Base-by-base conservation (phyloP, 306 rosid genomes). In the Gastrolobium bilobum region DNA sequence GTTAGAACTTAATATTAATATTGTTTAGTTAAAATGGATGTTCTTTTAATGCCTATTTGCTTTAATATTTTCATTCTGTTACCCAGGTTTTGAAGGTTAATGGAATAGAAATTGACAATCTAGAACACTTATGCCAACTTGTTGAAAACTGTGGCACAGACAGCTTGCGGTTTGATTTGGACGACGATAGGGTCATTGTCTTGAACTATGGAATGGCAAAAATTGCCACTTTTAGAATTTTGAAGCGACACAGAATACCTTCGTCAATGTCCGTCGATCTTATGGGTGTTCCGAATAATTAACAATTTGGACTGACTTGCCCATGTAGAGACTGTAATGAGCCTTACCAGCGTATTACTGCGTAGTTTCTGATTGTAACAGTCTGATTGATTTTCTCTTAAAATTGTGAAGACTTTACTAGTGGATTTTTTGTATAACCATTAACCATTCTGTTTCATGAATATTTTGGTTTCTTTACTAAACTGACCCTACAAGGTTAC, bases 221-320 rank as follows among this genome's bases (percentile, higher is more conserved):
- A 87, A 38, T 81, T 46, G 98, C 96, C 6, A 89, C 92, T 70
- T 85, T 90, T 5, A 85, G 81, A 73, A 90, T 94, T 79, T 83
- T 94, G 87, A 87, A 74, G 79, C 93, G 97, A 76, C 97, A 94
- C 53, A 83, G 97, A 83, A 94, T 91, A 80, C 91, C 96, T 70
- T 90, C 92, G 10, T 74, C 92, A 35, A 68, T 82, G 85, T 94
- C 98, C 11, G 43, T 44, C 33, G 98, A 94, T 90, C 94, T 90
- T 50, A 47, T 53, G 8, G 77, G 86, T 11, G 62, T 68, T 72
- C 81, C 56, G 47, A 81, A 64, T 74, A 72, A 75, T 67, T 53
- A 50, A 14, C 59, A 81, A 62, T 33, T 11, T 68, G 75, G 63
- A 66, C 62, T 20, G 31, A 15, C 62, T 48, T 62, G 67, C 71